Base-by-base conservation (phyloP, 768 basidiomycete species). In the Asterophora parasitica region DNA sequence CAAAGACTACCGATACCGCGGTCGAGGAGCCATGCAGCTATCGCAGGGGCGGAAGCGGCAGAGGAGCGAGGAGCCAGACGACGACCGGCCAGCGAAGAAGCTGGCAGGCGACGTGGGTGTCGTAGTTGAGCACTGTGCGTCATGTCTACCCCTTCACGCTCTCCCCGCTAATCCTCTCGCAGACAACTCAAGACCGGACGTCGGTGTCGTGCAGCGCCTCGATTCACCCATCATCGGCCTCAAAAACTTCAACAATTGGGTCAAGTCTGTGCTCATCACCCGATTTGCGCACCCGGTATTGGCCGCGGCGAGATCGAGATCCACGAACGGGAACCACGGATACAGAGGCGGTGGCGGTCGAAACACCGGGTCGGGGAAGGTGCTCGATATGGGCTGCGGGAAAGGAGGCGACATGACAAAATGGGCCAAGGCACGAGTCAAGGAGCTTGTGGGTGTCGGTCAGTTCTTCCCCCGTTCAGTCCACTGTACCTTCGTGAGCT, bases 171-270 rank as follows among this genome's bases (percentile, higher is more conserved):
- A 37, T 17, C 33, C 34, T 33, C 28, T 37, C 54, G 11, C 47
- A 96, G 95, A 99, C 67, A 98, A 99, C 65, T 77, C 82, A 11
- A 81, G 96, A 9, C 93, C 93, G 5, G 93, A 99, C 50, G 87
- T 95, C 8, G 92, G 92, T 48, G 81, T 91, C 26, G 74, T 81
- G 8, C 83, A 88, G 58, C 88, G 96, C 27, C 77, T 78, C 54
- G 82, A 87, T 13, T 97, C 94, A 5, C 92, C 93, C 35, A 99
- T 98, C 58, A 92, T 96, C 46, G 96, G 96, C 31, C 79, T 99
- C 46, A 97, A 96, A 67, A 87, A 79, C 62, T 99, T 98, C 71
- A 99, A 99, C 71, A 99, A 99, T 71, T 99, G 96, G 96, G 87
- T 98, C 57, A 99, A 99, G 66, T 92, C 92, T 8, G 94, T 98